Conservation (phyloP, 805 yeast species). For the Suhomyces sp. region DNA sequence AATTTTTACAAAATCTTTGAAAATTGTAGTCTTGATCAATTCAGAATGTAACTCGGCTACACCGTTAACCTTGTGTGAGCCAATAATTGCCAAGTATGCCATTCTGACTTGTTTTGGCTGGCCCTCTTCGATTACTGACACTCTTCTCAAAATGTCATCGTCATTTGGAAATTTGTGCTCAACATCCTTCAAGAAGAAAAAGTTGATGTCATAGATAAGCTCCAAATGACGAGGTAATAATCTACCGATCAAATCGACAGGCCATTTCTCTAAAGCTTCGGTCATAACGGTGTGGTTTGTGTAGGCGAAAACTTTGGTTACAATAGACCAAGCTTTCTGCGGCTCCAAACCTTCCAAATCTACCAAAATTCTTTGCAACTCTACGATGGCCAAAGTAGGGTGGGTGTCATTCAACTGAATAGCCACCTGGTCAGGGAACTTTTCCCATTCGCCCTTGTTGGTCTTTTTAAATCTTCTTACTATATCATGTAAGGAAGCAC, state of each 20-base stretch:
- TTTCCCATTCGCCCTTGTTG: conserved; percentile 67
- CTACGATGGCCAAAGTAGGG: conserved; percentile 89
- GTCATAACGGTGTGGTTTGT: conserved; percentile 94
- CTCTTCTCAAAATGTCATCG: conserved; percentile 59
- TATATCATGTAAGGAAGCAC: conserved; percentile 89
- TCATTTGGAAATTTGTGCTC: conserved; percentile 76
- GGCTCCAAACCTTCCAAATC: conserved; percentile 80
- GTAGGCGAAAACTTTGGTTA: conserved; percentile 78
- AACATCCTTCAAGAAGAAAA: conserved; percentile 71
- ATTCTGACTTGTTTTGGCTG: conserved; percentile 80
- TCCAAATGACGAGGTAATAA: conserved; percentile 89
- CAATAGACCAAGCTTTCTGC: conserved; percentile 85
- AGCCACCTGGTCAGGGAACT: conserved; percentile 82
- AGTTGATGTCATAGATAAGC: conserved; percentile 82
- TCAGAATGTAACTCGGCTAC: conserved; percentile 95
- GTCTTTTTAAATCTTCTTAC: conserved; percentile 84
- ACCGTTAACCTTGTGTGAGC: conserved; percentile 92
- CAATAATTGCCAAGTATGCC: conserved; percentile 89
- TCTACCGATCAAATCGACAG: conserved; percentile 72
- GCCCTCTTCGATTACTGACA: conserved; percentile 83
- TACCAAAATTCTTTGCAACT: conserved; percentile 78
- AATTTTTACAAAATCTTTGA: conserved; percentile 81
- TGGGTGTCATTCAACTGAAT: conserved; percentile 94
- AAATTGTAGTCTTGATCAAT: conserved; percentile 81
- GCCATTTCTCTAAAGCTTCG: conserved; percentile 96